phyloP scores from a whole-genome alignment of 2,329 filamentous ascomycete genomes.

The Dactylellina sp. region DNA sequence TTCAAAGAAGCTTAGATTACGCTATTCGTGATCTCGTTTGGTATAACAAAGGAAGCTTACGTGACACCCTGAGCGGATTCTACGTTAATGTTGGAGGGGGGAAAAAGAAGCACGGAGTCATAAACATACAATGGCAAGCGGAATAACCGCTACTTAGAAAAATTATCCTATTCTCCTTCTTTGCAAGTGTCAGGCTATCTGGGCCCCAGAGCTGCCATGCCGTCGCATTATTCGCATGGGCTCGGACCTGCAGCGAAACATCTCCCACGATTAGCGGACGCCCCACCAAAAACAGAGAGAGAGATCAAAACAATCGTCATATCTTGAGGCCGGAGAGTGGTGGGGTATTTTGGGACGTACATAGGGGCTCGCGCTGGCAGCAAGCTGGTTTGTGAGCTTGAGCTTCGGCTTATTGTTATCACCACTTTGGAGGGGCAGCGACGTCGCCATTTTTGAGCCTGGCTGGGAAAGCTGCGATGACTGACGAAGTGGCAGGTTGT shows the following conservation, averaged over 20 bases:
- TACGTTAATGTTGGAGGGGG: slow-evolving; percentile 20
- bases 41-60: slow-evolving; percentile 56
- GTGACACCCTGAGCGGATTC: slow-evolving; percentile 64
- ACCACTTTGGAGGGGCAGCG: slow-evolving; percentile 40
- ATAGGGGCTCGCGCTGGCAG: slow-evolving; percentile 59
- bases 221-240: slow-evolving; percentile 83
- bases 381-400: slow-evolving; percentile 58
- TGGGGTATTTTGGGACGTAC: slow-evolving; percentile 46
- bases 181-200: slow-evolving; percentile 80
- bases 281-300: slow-evolving; percentile 13
- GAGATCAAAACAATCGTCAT: slow-evolving; percentile 4
- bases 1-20: slow-evolving; percentile 62
- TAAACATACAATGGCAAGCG: slow-evolving; percentile 85
- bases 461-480: not conserved
- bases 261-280: slow-evolving; percentile 15
- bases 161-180: slow-evolving; percentile 84
- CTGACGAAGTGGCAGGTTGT: not conserved
- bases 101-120: not conserved
- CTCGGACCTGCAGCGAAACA: slow-evolving; percentile 69
- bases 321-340: slow-evolving; percentile 29
- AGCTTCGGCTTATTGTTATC: slow-evolving; percentile 55
- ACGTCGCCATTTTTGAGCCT: slow-evolving; percentile 40
- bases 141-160: slow-evolving; percentile 96
- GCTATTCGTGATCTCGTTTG: not conserved
- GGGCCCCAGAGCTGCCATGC: slow-evolving; percentile 90